A percentile compares a stretch with the other conserved stretches of the same genome.
These are phyloP conservation scores for Pseudozyma hubeiensis DNA, from an alignment of 1,284 basidiomycete species.

Conservation along the genomic window DNA sequence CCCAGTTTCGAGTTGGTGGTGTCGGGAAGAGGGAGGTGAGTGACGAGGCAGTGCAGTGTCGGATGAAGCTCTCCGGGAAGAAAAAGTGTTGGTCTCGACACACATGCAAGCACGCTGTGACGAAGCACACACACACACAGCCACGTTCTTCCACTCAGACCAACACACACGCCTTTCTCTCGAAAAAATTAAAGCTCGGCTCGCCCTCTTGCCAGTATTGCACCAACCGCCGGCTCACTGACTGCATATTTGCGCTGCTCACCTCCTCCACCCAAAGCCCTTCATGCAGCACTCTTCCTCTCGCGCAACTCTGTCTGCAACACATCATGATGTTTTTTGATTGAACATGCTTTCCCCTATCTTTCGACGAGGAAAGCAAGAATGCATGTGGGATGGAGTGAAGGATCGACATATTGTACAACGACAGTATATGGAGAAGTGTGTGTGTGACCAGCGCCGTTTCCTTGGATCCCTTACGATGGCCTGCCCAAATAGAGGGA, in stretches of 20 bases:
- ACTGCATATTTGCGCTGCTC: too few species aligned
- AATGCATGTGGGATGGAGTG: conserved; percentile 8
- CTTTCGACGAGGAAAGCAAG: not conserved
- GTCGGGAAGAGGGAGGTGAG: too few species aligned
- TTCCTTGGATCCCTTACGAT: conserved; percentile 42
- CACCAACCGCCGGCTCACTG: too few species aligned
- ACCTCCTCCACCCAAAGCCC: too few species aligned
- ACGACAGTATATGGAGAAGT: conserved; percentile 11
- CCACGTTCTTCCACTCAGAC: not conserved
- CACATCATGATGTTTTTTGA: too few species aligned
- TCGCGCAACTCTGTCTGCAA: too few species aligned
- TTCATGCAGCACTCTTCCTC: too few species aligned
- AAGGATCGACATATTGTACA: conserved; percentile 36
- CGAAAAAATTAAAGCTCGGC: too few species aligned
- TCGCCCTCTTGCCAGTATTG: too few species aligned
- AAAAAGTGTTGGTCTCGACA: conserved; percentile 8
- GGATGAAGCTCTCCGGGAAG: not conserved
- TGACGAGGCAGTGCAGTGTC: not conserved
- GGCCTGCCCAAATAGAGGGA: not conserved
- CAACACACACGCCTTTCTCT: too few species aligned
- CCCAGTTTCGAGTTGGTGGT: too few species aligned
- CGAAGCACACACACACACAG: conserved; percentile 6
- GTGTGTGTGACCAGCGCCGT: conserved; percentile 22
- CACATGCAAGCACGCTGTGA: too few species aligned
- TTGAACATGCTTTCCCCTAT: not conserved